Evolutionary conservation across 768 basidiomycete species (phyloP), one percentile per base, ranked within the genome.

Genomic region (Termitomyces sp.): DNA sequence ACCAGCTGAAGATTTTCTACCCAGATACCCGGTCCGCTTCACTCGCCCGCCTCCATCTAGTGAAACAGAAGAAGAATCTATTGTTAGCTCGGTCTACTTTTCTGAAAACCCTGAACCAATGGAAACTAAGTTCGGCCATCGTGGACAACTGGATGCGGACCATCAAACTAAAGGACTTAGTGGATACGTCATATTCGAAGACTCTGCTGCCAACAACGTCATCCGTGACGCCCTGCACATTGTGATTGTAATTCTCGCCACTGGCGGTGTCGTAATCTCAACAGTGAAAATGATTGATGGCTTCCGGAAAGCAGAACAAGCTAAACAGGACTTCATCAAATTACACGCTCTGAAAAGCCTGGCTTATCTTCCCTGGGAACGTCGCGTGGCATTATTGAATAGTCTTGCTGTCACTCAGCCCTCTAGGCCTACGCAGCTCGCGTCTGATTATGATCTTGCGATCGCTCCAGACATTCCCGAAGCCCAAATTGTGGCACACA

Each of bases 281-380:
- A 30, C 51, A n/a, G 35, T 33, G 40, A 41, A 33, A 52, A 51
- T 44, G 28, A 26, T 47, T 24, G 24, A 43, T 3, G 26, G 33
- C 30, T 47, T 47, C 55, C 36, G 35, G 13, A 58, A 48, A 32
- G 56, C 41, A 26, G 52, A 53, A 54, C 36, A 48, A 24, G 45
- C 30, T 22, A 18, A 40, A 30, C 52, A 58, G 46, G 57, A 53
- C 22, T 16, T 32, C 26, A 58, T 58, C 22, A 46, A 33, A 16
- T 33, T 53, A 2, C 52, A 58, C 3, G 20, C 45, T 20, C 28
- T 48, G 10, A 58, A 43, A 30, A 35, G 45, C 18, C n/a, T 58
- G n/a, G 20, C 30, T 11, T 35, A 54, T 36, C 46, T 58, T 48
- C 18, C 52, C 2, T 43, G 44, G 46, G 14, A 49, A 28, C 38